phyloP scores from a whole-genome alignment of 2,329 filamentous ascomycete species.

The Alternaria gansuensis region DNA sequence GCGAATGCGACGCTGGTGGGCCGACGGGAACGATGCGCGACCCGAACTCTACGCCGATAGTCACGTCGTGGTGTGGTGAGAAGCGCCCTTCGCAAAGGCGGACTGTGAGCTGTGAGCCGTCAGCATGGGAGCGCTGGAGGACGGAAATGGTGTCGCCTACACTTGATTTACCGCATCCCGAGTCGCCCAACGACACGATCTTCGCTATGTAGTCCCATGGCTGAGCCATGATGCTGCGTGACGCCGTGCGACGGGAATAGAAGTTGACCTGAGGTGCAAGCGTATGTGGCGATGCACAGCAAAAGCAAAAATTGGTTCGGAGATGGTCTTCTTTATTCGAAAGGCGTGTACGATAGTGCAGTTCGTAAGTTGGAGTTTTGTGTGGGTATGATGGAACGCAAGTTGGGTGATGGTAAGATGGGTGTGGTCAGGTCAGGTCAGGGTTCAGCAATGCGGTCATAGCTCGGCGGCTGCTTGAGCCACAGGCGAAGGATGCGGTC shows the following conservation, averaged over 20 bases:
- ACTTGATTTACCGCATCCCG: slow-evolving; percentile 91
- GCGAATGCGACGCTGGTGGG: slow-evolving; percentile 73
- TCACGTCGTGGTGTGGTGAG: slow-evolving; percentile 93
- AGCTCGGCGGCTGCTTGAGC: slow-evolving; percentile 24
- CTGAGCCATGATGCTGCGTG: slow-evolving; percentile 58
- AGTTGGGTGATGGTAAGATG: slow-evolving; percentile 13
- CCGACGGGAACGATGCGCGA: slow-evolving; percentile 91
- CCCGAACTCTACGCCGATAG: slow-evolving; percentile 95
- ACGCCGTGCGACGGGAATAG: slow-evolving; percentile 16
- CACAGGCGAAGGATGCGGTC: neutral
- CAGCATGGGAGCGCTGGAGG: slow-evolving; percentile 16
- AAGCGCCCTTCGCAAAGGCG: slow-evolving; percentile 97
- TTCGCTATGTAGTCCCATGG: slow-evolving; percentile 99
- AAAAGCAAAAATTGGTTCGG: neutral
- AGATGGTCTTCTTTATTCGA: neutral
- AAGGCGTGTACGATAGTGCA: neutral
- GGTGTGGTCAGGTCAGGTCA: slow-evolving; percentile 18
- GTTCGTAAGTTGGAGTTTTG: neutral
- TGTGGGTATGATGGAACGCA: slow-evolving; percentile 9
- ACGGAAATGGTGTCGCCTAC: slow-evolving; percentile 47
- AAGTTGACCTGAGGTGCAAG: neutral
- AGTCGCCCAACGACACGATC: slow-evolving; percentile 96
- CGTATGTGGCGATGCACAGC: slow-evolving; percentile 2
- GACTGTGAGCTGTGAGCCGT: slow-evolving; percentile 73
- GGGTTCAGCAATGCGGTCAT: slow-evolving; percentile 31